These are phyloP conservation scores for Ascochyta pisi DNA, from an alignment of 2,329 filamentous ascomycete genomes.

Conservation along the genomic window DNA sequence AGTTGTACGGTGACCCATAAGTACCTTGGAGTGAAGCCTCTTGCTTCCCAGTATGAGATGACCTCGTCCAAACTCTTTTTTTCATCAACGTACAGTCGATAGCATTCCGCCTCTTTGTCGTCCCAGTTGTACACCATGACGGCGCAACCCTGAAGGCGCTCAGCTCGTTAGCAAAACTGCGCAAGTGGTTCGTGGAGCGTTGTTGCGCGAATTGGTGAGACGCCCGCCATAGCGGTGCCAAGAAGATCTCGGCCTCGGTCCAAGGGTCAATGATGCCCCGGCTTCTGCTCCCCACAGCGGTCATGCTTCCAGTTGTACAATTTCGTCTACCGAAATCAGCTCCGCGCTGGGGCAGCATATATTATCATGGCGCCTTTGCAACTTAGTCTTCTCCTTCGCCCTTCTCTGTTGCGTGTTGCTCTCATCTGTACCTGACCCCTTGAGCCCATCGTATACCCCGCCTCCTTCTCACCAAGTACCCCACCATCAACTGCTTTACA, in stretches of 20 bases:
- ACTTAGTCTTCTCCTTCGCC: not conserved
- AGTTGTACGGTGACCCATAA: slow-evolving; percentile 36
- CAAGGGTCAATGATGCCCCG: slow-evolving; percentile 19
- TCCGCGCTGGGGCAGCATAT: slow-evolving; percentile 20
- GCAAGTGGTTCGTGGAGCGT: slow-evolving; percentile 27
- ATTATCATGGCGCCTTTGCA: slow-evolving; percentile 19
- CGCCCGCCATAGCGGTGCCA: slow-evolving; percentile 29
- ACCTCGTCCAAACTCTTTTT: slow-evolving; percentile 76
- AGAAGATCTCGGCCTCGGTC: slow-evolving; percentile 8
- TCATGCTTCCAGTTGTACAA: slow-evolving; percentile 16
- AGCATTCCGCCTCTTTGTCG: slow-evolving; percentile 69
- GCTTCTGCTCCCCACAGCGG: slow-evolving; percentile 20
- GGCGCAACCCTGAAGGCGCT: not conserved
- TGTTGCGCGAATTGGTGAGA: slow-evolving; percentile 21
- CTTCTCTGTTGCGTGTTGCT: not conserved
- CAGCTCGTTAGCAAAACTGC: slow-evolving; percentile 11
- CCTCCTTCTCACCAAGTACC: slow-evolving; percentile 4
- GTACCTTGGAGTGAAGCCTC: slow-evolving; percentile 74
- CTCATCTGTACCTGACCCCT: not conserved
- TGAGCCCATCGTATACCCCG: slow-evolving; percentile 6
- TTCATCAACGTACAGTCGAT: slow-evolving; percentile 78
- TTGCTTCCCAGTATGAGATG: slow-evolving; percentile 69
- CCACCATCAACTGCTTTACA: slow-evolving; percentile 4
- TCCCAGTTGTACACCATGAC: slow-evolving; percentile 66
- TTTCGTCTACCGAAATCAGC: slow-evolving; percentile 26